phyloP scores from a whole-genome alignment of 176 grass and related monocot genomes.

The Rhynchospora pubera region DNA sequence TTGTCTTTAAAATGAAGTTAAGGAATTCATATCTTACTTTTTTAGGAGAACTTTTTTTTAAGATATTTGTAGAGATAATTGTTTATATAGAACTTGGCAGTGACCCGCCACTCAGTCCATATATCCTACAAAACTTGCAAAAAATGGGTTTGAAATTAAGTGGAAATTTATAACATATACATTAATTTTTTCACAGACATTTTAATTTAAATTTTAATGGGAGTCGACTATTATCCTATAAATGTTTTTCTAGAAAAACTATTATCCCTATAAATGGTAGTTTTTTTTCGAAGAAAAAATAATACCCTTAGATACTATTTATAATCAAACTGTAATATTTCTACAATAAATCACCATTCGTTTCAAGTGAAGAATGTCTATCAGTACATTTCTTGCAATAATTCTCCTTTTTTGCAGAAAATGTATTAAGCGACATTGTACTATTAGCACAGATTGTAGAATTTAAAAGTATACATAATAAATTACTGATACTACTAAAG shows the following conservation, averaged over 20 bases:
- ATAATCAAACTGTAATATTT: not conserved
- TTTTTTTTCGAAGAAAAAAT: no score
- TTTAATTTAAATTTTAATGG: not conserved
- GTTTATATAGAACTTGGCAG: not conserved
- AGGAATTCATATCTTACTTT: not conserved
- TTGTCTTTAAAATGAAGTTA: not conserved
- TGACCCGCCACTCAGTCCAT: not conserved
- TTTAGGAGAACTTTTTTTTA: not conserved
- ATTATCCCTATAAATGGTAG: not conserved
- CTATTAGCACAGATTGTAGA: not conserved
- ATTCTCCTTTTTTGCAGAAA: not conserved
- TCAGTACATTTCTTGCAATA: not conserved
- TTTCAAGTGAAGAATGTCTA: not conserved
- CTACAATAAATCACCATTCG: not conserved
- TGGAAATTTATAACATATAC: not conserved
- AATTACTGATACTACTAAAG: not conserved
- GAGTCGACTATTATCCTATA: not conserved
- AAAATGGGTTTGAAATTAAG: not conserved
- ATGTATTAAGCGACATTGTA: not conserved
- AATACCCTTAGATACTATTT: not conserved
- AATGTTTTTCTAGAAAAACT: no score
- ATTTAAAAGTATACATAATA: not conserved
- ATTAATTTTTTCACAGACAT: not conserved
- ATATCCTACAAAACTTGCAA: not conserved
- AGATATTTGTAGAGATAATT: not conserved